phyloP scores from a whole-genome alignment of 257 asterid species.

The Plantago ovata region DNA sequence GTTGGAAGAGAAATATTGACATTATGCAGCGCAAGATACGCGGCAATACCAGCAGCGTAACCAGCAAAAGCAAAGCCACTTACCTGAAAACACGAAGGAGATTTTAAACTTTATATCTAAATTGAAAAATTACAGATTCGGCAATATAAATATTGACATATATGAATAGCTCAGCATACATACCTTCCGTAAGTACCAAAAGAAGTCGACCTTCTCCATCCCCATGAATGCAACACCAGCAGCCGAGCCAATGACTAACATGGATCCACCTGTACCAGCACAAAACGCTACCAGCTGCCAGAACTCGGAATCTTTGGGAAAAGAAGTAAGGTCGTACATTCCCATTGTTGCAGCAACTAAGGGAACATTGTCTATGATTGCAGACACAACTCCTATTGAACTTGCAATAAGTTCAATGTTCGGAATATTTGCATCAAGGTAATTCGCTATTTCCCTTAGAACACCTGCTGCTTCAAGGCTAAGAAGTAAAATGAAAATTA shows the following conservation, averaged over 20 bases:
- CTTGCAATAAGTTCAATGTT: constrained; percentile 76
- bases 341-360: constrained; percentile 98
- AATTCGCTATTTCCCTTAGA: constrained; percentile 84
- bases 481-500: constrained; percentile 3
- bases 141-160: neutral
- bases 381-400: constrained; percentile 88
- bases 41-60: constrained; percentile 90
- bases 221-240: constrained; percentile 99
- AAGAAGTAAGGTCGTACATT: constrained; percentile 81
- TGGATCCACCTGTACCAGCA: constrained; percentile 98
- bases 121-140: neutral
- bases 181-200: constrained; percentile 92
- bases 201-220: constrained; percentile 94
- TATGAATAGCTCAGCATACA: neutral
- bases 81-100: constrained; percentile 41
- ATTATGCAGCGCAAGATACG: constrained; percentile 77
- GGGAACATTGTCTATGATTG: constrained; percentile 91
- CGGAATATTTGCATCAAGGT: constrained; percentile 78
- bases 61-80: constrained; percentile 99
- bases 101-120: too few relatives aligned
- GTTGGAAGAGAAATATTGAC: constrained; percentile 57
- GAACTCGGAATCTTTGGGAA: constrained; percentile 87
- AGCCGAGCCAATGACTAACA: constrained; percentile 91
- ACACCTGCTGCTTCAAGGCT: constrained; percentile 97
- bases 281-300: constrained; percentile 95